phyloP scores from a whole-genome alignment of 2,329 filamentous ascomycete species.

The Fusarium sp. region DNA sequence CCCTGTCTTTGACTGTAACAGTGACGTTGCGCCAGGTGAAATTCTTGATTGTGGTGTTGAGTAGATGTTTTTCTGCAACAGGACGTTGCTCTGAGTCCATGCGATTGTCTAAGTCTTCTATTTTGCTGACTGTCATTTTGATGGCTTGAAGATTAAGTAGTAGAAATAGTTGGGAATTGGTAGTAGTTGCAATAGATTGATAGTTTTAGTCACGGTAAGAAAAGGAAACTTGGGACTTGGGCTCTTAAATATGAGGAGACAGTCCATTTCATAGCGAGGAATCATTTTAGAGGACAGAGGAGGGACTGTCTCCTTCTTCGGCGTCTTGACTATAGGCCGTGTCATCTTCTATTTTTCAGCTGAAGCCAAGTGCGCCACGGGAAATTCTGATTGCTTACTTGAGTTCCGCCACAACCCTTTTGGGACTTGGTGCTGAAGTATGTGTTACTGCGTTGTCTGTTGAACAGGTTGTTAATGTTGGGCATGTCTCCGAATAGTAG shows the following conservation, averaged over 20 bases:
- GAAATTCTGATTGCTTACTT: neutral
- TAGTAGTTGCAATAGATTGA: too few species aligned
- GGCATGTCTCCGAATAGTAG: neutral
- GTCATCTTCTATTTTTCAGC: neutral
- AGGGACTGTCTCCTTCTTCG: slow-evolving; percentile 4
- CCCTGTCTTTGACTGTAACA: slow-evolving; percentile 78
- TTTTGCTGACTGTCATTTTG: slow-evolving; percentile 14
- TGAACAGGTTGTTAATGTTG: neutral
- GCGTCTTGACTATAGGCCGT: slow-evolving; percentile 31
- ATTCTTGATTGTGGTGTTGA: slow-evolving; percentile 72
- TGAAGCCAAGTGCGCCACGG: neutral
- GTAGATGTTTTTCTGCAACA: slow-evolving; percentile 62
- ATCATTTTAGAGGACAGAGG: neutral
- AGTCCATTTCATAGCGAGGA: neutral
- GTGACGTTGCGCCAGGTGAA: slow-evolving; percentile 76
- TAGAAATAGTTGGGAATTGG: neutral
- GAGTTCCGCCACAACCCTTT: neutral
- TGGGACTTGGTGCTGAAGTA: neutral
- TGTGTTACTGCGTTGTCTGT: neutral
- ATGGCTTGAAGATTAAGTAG: neutral
- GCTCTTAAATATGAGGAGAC: neutral
- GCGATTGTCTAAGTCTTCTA: slow-evolving; percentile 2
- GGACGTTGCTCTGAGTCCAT: slow-evolving; percentile 45
- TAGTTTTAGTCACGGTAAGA: neutral
- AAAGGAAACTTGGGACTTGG: neutral